These are phyloP conservation scores for Astragalus membranaceus DNA, from an alignment of 306 rosid genomes.

Conservation along the genomic window DNA sequence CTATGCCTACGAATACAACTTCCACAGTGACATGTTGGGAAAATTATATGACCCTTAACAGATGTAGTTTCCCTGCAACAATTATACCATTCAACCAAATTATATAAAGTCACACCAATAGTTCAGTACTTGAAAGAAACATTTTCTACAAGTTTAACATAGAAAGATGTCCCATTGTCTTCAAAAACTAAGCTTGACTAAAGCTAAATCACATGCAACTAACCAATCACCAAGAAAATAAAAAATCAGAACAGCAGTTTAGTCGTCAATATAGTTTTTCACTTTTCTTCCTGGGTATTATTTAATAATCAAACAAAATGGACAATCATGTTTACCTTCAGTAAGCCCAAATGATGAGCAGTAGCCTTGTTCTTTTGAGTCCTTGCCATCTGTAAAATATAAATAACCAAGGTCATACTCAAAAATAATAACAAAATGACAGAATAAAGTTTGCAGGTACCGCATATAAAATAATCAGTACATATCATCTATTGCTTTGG, in stretches of 20 bases:
- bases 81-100: not conserved
- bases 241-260: not conserved
- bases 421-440: not conserved
- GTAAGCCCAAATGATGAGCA: constrained; percentile 97
- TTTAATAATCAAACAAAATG: not conserved
- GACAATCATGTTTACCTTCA: constrained; percentile 47
- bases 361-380: constrained; percentile 99
- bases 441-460: not conserved
- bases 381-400: constrained; percentile 78
- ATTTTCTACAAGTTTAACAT: not conserved
- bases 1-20: not conserved
- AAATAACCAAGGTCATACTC: not conserved
- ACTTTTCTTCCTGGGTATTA: not conserved
- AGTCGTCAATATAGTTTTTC: not conserved
- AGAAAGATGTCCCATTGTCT: not conserved
- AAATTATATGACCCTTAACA: not conserved
- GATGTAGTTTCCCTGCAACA: not conserved
- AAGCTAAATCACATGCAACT: not conserved
- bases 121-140: not conserved
- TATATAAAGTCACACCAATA: not conserved
- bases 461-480: not conserved
- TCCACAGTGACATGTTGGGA: not conserved
- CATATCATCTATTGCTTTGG: not conserved
- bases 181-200: not conserved
- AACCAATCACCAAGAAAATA: not conserved